phyloP scores from a whole-genome alignment of 345 rosid species.

The Kandelia obovata region DNA sequence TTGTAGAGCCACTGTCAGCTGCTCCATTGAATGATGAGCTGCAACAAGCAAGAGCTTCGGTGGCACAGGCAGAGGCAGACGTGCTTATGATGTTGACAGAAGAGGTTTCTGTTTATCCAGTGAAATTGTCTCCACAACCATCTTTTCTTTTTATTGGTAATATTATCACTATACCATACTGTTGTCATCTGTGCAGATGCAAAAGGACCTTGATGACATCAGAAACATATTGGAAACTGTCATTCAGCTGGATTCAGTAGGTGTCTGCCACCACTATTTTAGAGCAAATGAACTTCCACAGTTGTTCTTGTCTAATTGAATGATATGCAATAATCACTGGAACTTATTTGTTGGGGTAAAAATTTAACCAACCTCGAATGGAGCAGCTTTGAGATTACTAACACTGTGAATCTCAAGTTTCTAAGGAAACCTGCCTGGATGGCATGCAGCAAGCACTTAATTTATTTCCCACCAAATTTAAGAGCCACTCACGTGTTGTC shows the following conservation, averaged over 20 bases:
- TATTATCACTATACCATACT: constrained; percentile 17
- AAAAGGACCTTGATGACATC: constrained; percentile 55
- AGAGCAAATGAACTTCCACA: not conserved
- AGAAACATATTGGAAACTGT: constrained; percentile 44
- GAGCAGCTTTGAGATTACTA: not conserved
- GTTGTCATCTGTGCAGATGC: constrained; percentile 50
- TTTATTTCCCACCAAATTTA: no score
- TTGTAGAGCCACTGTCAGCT: constrained; percentile 75
- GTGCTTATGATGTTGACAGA: constrained; percentile 70
- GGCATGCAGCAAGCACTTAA: no score
- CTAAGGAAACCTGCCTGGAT: not conserved
- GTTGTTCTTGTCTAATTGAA: not conserved
- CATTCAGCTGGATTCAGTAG: constrained; percentile 71
- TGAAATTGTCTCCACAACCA: constrained; percentile 9
- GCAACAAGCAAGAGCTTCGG: constrained; percentile 65
- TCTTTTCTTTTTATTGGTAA: constrained; percentile 13
- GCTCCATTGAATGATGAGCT: constrained; percentile 83
- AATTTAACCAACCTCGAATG: not conserved
- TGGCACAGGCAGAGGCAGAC: constrained; percentile 74
- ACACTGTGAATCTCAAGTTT: not conserved
- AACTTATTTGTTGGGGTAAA: not conserved
- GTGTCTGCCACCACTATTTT: constrained; percentile 16
- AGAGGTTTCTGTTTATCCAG: constrained; percentile 45
- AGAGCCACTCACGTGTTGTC: no score
- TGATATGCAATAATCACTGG: not conserved